phyloP scores from a whole-genome alignment of 208 protist genomes.

The Leptomonas pyrrhocoris region DNA sequence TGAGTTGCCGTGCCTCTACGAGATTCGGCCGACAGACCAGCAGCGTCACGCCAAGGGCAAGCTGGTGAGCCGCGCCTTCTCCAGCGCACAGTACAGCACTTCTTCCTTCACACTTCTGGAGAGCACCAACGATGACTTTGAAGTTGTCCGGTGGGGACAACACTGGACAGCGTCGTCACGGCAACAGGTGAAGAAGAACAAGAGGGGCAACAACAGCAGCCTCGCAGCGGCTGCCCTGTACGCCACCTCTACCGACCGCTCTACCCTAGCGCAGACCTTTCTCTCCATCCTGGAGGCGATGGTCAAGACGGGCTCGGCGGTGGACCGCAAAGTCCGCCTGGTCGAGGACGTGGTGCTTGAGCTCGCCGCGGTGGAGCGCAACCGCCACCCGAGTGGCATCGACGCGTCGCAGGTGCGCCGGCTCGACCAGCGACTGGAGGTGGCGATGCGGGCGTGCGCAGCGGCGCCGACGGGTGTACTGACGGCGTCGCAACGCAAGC shows the following conservation, averaged over 20 bases:
- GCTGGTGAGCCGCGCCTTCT: constrained; percentile 64
- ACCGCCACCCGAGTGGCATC: constrained; percentile 58
- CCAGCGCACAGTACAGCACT: constrained; percentile 54
- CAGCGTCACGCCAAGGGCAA: constrained; percentile 87
- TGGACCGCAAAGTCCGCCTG: constrained; percentile 49
- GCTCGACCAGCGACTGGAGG: constrained; percentile 72
- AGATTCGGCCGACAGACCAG: constrained; percentile 72
- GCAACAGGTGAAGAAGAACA: background rate
- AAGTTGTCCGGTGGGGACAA: constrained; percentile 66
- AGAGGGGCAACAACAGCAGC: background rate
- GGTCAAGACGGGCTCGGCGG: constrained; percentile 47
- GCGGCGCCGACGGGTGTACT: constrained; percentile 51
- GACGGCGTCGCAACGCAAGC: constrained; percentile 33
- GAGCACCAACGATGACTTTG: constrained; percentile 49
- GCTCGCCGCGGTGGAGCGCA: constrained; percentile 63
- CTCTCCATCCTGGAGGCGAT: constrained; percentile 68
- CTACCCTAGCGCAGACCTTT: constrained; percentile 83
- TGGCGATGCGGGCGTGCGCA: constrained; percentile 74
- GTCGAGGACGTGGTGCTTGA: constrained; percentile 75
- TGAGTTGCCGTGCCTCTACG: constrained; percentile 43
- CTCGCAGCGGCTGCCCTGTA: constrained; percentile 27
- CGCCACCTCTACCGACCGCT: constrained; percentile 61
- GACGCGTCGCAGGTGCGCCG: constrained; percentile 52
- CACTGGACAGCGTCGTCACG: constrained; percentile 27
- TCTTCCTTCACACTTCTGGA: constrained; percentile 45